Evolutionary conservation across 2,329 filamentous ascomycete species (phyloP).

Genomic region (Diplodia scrobiculata): DNA sequence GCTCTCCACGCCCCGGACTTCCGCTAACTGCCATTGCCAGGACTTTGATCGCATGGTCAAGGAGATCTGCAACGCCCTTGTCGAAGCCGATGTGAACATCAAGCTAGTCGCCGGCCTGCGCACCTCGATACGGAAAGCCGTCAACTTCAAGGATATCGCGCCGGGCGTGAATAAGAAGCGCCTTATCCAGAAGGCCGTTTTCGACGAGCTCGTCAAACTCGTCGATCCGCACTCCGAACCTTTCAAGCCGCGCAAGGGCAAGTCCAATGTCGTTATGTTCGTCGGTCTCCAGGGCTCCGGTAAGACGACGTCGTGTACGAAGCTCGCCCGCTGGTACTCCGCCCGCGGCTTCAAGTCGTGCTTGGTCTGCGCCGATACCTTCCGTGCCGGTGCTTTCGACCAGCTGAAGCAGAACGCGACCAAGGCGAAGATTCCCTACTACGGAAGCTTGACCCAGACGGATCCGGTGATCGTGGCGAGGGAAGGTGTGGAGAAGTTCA

Average conservation of each 20-base stretch:
- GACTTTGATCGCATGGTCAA: slow-evolving; percentile 98
- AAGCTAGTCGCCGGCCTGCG: slow-evolving; percentile 87
- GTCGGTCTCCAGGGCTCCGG: slow-evolving; percentile 96
- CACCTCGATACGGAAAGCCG: slow-evolving; percentile 84
- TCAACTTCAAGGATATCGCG: slow-evolving; percentile 93
- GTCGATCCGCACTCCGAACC: slow-evolving; percentile 94
- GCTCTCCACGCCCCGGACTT: neutral
- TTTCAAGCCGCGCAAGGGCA: slow-evolving; percentile 96
- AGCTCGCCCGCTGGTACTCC: slow-evolving; percentile 92
- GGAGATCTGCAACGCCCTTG: slow-evolving; percentile 91
- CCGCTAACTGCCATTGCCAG: slow-evolving; percentile 53
- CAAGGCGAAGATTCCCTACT: slow-evolving; percentile 98
- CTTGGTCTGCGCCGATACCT: slow-evolving; percentile 95
- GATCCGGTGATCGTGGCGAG: slow-evolving; percentile 89
- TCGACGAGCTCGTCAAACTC: slow-evolving; percentile 91
- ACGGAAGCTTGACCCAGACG: slow-evolving; percentile 92
- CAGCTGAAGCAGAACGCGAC: slow-evolving; percentile 98
- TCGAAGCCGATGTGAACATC: slow-evolving; percentile 97
- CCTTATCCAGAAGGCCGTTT: slow-evolving; percentile 95
- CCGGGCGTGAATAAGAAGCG: slow-evolving; percentile 97
- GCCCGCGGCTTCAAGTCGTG: slow-evolving; percentile 89
- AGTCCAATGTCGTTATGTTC: slow-evolving; percentile 98
- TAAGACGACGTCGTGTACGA: slow-evolving; percentile 98
- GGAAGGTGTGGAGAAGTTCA: slow-evolving; percentile 98
- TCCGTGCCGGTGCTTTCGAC: slow-evolving; percentile 96